Evolutionary conservation across 2,329 filamentous ascomycete species (phyloP).

Genomic region (Colletotrichum abscissum): DNA sequence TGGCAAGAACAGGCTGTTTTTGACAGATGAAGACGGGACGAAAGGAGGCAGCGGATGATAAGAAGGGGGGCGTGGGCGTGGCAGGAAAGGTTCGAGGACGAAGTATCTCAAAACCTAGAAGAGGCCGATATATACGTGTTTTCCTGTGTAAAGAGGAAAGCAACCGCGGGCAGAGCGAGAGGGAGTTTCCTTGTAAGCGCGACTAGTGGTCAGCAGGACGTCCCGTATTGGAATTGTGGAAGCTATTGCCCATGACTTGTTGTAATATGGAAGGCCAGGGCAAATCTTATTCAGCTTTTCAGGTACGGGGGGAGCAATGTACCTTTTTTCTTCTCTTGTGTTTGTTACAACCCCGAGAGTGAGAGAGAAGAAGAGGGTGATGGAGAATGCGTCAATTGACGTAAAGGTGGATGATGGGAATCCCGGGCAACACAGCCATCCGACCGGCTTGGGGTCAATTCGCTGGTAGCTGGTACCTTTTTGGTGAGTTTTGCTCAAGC

Average conservation of each 20-base stretch:
- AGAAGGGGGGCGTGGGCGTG: background rate
- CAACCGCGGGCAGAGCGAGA: conserved; percentile 19
- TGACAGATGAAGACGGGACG: conserved; percentile 25
- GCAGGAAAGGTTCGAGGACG: background rate
- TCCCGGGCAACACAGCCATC: conserved; percentile 37
- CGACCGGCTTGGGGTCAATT: conserved; percentile 27
- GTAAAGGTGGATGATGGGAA: conserved; percentile 30
- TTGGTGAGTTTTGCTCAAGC: background rate
- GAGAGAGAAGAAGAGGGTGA: conserved; percentile 4
- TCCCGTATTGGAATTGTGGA: conserved; percentile 23
- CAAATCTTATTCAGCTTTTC: background rate
- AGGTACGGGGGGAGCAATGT: background rate
- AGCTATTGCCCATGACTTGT: background rate
- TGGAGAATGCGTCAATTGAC: conserved; percentile 34
- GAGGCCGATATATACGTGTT: conserved; percentile 27
- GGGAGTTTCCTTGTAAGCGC: conserved; percentile 28
- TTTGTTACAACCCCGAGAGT: background rate
- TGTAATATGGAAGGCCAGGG: background rate
- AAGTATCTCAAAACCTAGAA: conserved; percentile 19
- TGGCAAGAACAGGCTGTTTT: conserved; percentile 10
- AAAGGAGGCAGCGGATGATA: conserved; percentile 11
- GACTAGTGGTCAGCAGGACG: conserved; percentile 27
- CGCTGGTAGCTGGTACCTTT: conserved; percentile 6
- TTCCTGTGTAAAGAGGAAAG: conserved; percentile 1
- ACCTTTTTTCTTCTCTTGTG: conserved; percentile 1